These are phyloP conservation scores for Daldinia concentrica DNA, from an alignment of 495 filamentous ascomycete genomes.

Conservation along the genomic window DNA sequence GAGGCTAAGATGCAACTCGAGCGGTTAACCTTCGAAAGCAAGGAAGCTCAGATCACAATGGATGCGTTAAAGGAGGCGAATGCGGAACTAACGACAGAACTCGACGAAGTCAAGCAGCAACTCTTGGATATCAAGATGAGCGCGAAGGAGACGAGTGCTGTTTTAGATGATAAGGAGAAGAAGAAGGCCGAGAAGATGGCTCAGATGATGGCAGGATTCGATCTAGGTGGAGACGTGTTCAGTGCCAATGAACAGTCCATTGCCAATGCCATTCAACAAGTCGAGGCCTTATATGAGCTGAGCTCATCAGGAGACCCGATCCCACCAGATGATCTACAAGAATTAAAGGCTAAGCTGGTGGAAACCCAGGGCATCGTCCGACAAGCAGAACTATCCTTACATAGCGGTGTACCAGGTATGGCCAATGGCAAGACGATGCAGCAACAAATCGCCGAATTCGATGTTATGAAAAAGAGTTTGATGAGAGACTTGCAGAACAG, in stretches of 20 bases:
- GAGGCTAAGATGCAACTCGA: slow-evolving; percentile 95
- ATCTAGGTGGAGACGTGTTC: slow-evolving; percentile 88
- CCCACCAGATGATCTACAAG: slow-evolving; percentile 80
- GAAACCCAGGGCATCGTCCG: slow-evolving; percentile 93
- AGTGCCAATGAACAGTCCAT: slow-evolving; percentile 89
- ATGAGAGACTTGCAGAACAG: slow-evolving; percentile 99
- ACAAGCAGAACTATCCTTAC: slow-evolving; percentile 86
- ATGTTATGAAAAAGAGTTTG: slow-evolving; percentile 98
- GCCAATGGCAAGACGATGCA: slow-evolving; percentile 92
- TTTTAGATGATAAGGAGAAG: slow-evolving; percentile 94
- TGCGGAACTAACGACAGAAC: slow-evolving; percentile 84
- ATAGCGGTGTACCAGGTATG: slow-evolving; percentile 57
- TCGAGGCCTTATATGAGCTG: slow-evolving; percentile 81
- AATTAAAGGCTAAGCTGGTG: slow-evolving; percentile 77
- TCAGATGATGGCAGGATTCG: slow-evolving; percentile 99
- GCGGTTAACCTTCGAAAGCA: slow-evolving; percentile 92
- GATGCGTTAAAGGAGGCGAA: slow-evolving; percentile 97
- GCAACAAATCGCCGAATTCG: slow-evolving; percentile 97
- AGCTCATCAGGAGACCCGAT: slow-evolving; percentile 79
- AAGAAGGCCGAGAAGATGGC: slow-evolving; percentile 99
- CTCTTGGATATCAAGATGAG: slow-evolving; percentile 94
- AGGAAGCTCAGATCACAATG: slow-evolving; percentile 97
- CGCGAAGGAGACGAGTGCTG: slow-evolving; percentile 88
- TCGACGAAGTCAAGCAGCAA: slow-evolving; percentile 97
- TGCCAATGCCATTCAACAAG: slow-evolving; percentile 77